A percentile compares a stretch with the other conserved stretches of the same genome.
Evolutionary conservation across 1,284 basidiomycete species (phyloP).

Genomic region (Trametes sp.): DNA sequence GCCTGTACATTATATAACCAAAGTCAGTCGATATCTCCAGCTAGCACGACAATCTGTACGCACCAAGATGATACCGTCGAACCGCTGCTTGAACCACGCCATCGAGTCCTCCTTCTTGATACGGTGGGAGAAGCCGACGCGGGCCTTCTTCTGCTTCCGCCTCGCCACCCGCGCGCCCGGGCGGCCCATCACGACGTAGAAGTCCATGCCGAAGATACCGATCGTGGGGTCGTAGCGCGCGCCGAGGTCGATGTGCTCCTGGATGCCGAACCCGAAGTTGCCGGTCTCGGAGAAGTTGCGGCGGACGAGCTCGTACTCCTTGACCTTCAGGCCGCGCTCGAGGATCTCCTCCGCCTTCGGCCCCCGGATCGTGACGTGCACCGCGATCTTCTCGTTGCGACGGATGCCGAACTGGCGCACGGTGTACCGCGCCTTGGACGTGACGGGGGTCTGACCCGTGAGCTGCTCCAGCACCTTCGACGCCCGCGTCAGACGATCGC

Average conservation of each 20-base stretch:
- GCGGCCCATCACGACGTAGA: conserved; percentile 97
- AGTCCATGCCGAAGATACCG: conserved; percentile 99
- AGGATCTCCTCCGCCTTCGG: conserved; percentile 99
- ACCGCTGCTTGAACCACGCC: conserved; percentile 99
- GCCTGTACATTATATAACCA: conserved; percentile 24
- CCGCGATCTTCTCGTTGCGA: conserved; percentile 99
- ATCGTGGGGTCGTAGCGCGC: conserved; percentile 97
- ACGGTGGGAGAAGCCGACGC: conserved; percentile 89
- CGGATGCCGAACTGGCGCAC: conserved; percentile 99
- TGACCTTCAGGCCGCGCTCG: conserved; percentile 99
- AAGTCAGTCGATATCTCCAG: not conserved
- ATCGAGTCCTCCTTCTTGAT: conserved; percentile 94
- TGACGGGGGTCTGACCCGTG: conserved; percentile 99
- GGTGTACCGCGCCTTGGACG: conserved; percentile 99
- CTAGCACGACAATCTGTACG: conserved; percentile 40
- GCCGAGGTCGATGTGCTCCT: conserved; percentile 99
- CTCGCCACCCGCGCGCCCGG: conserved; percentile 93
- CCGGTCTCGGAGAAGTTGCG: conserved; percentile 98
- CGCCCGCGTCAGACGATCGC: conserved; percentile 98
- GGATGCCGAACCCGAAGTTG: conserved; percentile 98
- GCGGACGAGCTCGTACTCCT: conserved; percentile 97
- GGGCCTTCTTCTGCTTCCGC: conserved; percentile 90
- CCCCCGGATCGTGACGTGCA: conserved; percentile 98
- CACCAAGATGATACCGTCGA: conserved; percentile 95
- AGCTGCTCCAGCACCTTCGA: conserved; percentile 99